Evolutionary conservation across 768 basidiomycete species (phyloP), one percentile per base, ranked within the genome.

Genomic region (Rhizopogon sp.): DNA sequence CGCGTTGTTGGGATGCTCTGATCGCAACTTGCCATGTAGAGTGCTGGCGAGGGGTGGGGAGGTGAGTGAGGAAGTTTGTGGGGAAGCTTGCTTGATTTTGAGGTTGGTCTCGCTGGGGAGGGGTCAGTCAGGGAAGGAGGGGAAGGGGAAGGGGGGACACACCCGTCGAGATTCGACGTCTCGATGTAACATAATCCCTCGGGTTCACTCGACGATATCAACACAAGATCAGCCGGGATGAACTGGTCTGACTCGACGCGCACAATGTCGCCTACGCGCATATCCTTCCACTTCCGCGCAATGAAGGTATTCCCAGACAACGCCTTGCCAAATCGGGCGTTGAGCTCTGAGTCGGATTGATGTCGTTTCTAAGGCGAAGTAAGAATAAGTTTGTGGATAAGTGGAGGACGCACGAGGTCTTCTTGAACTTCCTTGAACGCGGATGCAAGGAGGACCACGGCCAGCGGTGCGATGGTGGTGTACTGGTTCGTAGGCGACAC

Each of bases 151-250:
- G 5, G 7, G 43, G 14, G 25, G 31, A 60, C 73, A 60, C 76
- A 95, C 93, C 96, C 97, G 64, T 99, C 97, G 28, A 99, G 79
- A 69, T 99, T 99, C 6, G 91, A 90, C 0, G 97, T 99, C 71
- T 99, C 97, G 58, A 98, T 92, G 67, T 98, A 99, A 61, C 96
- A 98, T 44, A 98, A 75, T 0, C 97, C 94, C 67, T 99, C 97
- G 0, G 97, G 97, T 69, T 99, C 97, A 67, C 90, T 93, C 11
- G 90, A 92, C 57, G 84, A 85, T 52, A 98, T 60, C 47, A 98
- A 75, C 1, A 98, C 67, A 72, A 97, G 78, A 72, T 99, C 97
- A 10, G 97, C 97, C 0, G 96, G 94, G 58, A 98, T 98, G 71
- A 93, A 96, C 52, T 95, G 89, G 70, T 99, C 82, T 57, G 83